Evolutionary conservation across 2,329 filamentous ascomycete genomes (phyloP).

Genomic region (Kalaharituber pfeilii): DNA sequence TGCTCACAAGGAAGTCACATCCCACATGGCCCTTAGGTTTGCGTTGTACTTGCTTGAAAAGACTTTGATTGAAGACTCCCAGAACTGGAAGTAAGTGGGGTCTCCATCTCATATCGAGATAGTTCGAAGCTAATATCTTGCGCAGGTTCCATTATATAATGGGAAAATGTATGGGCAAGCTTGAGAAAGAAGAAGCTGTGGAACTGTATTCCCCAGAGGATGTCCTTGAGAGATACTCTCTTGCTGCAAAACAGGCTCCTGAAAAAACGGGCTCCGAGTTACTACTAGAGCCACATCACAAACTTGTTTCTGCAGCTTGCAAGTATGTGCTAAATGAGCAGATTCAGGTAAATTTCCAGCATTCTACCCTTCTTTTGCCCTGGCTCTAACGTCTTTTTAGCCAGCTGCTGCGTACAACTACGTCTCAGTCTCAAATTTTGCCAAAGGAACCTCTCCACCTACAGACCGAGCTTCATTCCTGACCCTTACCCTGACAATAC

Average conservation of each 20-base stretch:
- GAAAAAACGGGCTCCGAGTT: slow-evolving; percentile 50
- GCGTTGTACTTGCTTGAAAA: slow-evolving; percentile 43
- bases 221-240: slow-evolving; percentile 40
- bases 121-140: slow-evolving; percentile 18
- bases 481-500: slow-evolving; percentile 27
- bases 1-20: slow-evolving; percentile 40
- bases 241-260: slow-evolving; percentile 44
- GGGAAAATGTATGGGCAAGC: slow-evolving; percentile 56
- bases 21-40: slow-evolving; percentile 47
- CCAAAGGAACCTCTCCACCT: slow-evolving; percentile 29
- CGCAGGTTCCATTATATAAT: slow-evolving; percentile 48
- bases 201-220: slow-evolving; percentile 27
- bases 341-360: slow-evolving; percentile 37
- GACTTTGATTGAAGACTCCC: slow-evolving; percentile 40
- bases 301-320: slow-evolving; percentile 63
- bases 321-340: slow-evolving; percentile 49
- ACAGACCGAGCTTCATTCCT: slow-evolving; percentile 13
- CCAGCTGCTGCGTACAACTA: slow-evolving; percentile 34
- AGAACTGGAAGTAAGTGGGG: slow-evolving; percentile 43
- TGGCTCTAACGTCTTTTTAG: no score
- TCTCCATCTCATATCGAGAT: no score
- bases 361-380: slow-evolving; percentile 22
- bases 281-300: slow-evolving; percentile 82
- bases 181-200: slow-evolving; percentile 36
- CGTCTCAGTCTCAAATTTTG: slow-evolving; percentile 39